Conservation (phyloP, 371 early-diverging fungal genomes). For the Rhizopus delemar region DNA sequence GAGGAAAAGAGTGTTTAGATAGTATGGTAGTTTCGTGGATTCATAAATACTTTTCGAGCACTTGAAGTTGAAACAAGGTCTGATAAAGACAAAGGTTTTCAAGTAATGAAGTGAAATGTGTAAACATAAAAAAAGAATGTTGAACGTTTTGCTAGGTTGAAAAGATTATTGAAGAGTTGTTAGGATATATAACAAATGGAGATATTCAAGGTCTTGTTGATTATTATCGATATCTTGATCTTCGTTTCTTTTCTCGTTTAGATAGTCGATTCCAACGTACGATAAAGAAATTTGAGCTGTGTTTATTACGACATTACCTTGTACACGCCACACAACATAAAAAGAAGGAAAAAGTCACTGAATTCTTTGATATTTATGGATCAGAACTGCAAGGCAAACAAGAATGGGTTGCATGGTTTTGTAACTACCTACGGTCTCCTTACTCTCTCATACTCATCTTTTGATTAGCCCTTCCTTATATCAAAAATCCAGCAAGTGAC, state of each 20-base stretch:
- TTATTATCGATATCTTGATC: constrained; percentile 67
- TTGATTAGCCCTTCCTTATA: constrained; percentile 59
- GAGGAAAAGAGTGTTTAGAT: not conserved
- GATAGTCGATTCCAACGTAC: constrained; percentile 65
- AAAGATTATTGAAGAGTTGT: constrained; percentile 67
- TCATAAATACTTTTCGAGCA: constrained; percentile 62
- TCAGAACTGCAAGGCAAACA: constrained; percentile 60
- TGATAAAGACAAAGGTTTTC: constrained; percentile 69
- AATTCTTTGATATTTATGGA: constrained; percentile 66
- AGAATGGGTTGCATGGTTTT: constrained; percentile 73
- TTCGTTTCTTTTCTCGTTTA: constrained; percentile 67
- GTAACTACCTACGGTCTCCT: constrained; percentile 30
- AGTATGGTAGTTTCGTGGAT: constrained; percentile 61
- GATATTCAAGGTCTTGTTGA: constrained; percentile 62
- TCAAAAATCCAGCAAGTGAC: constrained; percentile 63
- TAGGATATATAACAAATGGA: constrained; percentile 50
- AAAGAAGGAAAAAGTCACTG: constrained; percentile 57
- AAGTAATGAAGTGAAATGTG: constrained; percentile 32
- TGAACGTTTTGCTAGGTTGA: constrained; percentile 48
- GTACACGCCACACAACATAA: constrained; percentile 67
- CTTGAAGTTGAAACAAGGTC: constrained; percentile 59
- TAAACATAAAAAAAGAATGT: not conserved
- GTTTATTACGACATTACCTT: constrained; percentile 63
- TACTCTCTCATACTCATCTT: not conserved
- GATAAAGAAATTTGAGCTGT: constrained; percentile 66